Evolutionary conservation across 805 yeast species (phyloP), one percentile per base, ranked within the genome.

Genomic region (Kodamaea kakaduensis): DNA sequence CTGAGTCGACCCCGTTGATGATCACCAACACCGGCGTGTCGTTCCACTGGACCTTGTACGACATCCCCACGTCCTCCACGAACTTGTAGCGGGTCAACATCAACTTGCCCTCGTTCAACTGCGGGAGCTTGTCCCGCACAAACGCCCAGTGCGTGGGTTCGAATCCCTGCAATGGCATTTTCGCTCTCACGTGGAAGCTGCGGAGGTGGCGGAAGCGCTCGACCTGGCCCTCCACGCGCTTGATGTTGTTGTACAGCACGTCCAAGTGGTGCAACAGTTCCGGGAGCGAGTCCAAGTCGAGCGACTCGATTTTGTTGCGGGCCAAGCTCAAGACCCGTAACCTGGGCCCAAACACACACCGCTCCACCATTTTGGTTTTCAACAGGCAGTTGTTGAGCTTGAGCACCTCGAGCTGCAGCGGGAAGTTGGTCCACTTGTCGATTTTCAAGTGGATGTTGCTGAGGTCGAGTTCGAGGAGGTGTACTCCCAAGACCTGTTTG

Each of bases 381-480:
- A 32, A 23, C 29, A 25, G 35, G 29, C 35, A 32, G 30, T 32
- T 32, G 22, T 30, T 17, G 17, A 32, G 21, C 17, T 17, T 16
- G 10, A 32, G 20, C 29, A 17, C 7, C 18, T n/a, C n/a, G 13
- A 32, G 35, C 6, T 32, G 18, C 22, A 32, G 30, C 7, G 35
- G 35, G 24, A 32, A 32, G 13, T 23, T 32, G 13, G 26, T 26
- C 35, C 35, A 32, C 13, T 32, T 29, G 16, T 32, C 35, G 13
- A 32, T 26, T 13, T 32, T 32, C 24, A 32, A 23, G 10, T 23
- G 35, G 12, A 24, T 18, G 5, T 32, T 25, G 30, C 35, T 32
- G 18, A 32, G 35, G 18, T 32, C 35, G 25, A 32, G 29, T 9
- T 32, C 23, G 7, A 19, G 29, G n/a, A 32, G 35, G 9, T 25